Conservation (phyloP, 2,329 filamentous ascomycete species). For the Microsporum audouinii region DNA sequence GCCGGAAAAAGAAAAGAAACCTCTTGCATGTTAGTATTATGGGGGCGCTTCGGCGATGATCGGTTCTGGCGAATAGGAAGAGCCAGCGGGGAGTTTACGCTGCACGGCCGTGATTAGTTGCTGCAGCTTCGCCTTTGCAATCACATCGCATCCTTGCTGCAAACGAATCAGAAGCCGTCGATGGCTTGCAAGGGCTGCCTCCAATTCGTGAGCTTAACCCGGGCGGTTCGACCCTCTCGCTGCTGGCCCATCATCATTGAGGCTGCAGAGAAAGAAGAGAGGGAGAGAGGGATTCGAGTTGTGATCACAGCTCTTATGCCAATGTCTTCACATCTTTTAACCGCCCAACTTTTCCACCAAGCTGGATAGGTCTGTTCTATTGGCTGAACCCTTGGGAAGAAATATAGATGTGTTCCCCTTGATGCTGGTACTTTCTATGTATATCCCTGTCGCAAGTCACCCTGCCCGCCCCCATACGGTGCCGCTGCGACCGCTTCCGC, state of each 20-base stretch:
- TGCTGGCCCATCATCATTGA: not conserved
- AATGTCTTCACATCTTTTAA: slow-evolving; percentile 1
- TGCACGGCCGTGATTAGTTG: not conserved
- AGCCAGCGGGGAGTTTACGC: not conserved
- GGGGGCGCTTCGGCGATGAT: slow-evolving; percentile 2
- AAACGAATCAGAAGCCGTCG: not conserved
- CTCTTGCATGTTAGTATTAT: not conserved
- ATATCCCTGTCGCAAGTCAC: not conserved
- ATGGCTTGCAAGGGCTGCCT: not conserved
- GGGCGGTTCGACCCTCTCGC: not conserved
- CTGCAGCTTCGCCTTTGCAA: not conserved
- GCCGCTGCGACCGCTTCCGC: not conserved
- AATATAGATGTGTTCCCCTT: not conserved
- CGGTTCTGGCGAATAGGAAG: slow-evolving; percentile 4
- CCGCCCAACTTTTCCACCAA: not conserved
- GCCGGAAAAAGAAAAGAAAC: not conserved
- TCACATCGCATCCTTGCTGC: slow-evolving; percentile 2
- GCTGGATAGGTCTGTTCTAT: not conserved
- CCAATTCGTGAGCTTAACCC: not conserved
- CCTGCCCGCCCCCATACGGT: not conserved
- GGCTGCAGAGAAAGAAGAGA: not conserved
- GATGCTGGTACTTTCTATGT: not conserved
- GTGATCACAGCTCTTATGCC: not conserved
- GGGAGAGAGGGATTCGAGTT: not conserved
- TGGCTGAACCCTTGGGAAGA: not conserved